Base-by-base conservation (phyloP, 805 yeast species). In the Ogataea thermomethanolica region DNA sequence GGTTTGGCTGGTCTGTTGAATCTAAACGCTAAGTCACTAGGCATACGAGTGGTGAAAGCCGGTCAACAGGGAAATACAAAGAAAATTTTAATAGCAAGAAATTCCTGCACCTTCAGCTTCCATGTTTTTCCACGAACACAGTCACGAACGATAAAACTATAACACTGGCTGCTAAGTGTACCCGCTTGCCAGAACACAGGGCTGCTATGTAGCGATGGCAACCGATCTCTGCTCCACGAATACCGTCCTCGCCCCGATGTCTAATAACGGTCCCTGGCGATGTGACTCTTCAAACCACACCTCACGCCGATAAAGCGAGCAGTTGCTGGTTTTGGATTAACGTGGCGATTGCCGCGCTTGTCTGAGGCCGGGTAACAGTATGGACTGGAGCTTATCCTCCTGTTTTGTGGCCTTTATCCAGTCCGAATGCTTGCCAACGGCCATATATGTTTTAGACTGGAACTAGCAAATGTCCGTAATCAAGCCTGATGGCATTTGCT, bases 1-100 rank as follows among this genome's bases (percentile, higher is more conserved):
- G 64, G 61, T 57, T 54, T 58, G 38, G 63, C 59, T 41, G 61
- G 63, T 45, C 49, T 57, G 54, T 57, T 58, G 53, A 49, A 57
- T 45, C 52, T 46, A 41, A 58, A 56, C 22, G 62, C 59, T 39
- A 56, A 39, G 37, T 54, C 61, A 58, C 49, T 47, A 46, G 57
- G 58, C 62, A 57, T 55, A 36, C 44, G 42, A 25, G 33, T 22
- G 15, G 25, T 8, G 22, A 21, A n/a, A 25, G 34, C 22, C 22
- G 9, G 31, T 11, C 23, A 27, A 27, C 15, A 12, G 21, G 29
- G 25, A 21, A 22, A 29, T 12, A 33, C 25, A 29, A 36, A 34
- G 33, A 38, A 44, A 44, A 43, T 6, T 39, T 35, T 38, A 33
- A 25, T 31, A 38, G 25, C 11, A 32, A 27, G n/a, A 7, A 25